Evolutionary conservation across 495 filamentous ascomycete species (phyloP).

Genomic region (Tuber calosporum): DNA sequence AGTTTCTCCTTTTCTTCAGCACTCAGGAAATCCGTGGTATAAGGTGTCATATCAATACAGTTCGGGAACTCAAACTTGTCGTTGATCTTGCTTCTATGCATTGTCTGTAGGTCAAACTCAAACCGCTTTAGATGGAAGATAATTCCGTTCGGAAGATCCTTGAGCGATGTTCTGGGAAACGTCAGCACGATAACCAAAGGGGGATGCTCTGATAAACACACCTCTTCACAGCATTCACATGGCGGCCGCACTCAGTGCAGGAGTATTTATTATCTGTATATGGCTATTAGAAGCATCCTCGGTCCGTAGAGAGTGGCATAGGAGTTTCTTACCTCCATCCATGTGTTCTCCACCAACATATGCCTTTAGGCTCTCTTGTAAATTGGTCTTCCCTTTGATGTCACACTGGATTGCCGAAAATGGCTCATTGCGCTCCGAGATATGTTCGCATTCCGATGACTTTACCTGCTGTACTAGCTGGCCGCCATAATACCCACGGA

Average conservation of each 20-base stretch:
- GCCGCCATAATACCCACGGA: conserved; percentile 82
- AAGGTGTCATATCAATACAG: conserved; percentile 81
- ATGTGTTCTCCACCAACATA: conserved; percentile 95
- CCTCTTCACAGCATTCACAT: conserved; percentile 92
- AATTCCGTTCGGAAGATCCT: conserved; percentile 86
- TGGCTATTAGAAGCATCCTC: conserved; percentile 35
- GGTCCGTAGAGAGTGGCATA: conserved; percentile 12
- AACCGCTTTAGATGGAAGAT: conserved; percentile 97
- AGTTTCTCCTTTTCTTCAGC: conserved; percentile 50
- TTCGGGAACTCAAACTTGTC: conserved; percentile 84
- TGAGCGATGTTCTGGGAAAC: conserved; percentile 64
- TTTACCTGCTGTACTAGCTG: conserved; percentile 91
- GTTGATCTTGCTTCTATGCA: conserved; percentile 88
- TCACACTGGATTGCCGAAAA: conserved; percentile 97
- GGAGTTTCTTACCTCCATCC: conserved; percentile 64
- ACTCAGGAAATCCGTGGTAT: conserved; percentile 78
- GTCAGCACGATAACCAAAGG: conserved; percentile 29
- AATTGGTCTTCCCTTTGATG: conserved; percentile 79
- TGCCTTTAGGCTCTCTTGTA: conserved; percentile 81
- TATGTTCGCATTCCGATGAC: conserved; percentile 87
- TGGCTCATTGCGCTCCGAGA: conserved; percentile 80
- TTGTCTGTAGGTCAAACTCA: conserved; percentile 80
- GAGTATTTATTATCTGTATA: conserved; percentile 87
- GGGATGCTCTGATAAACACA: conserved; percentile 36
- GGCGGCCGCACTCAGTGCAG: conserved; percentile 79